Conservation (phyloP, 164 flowering plant species). For the Houttuynia cordata region DNA sequence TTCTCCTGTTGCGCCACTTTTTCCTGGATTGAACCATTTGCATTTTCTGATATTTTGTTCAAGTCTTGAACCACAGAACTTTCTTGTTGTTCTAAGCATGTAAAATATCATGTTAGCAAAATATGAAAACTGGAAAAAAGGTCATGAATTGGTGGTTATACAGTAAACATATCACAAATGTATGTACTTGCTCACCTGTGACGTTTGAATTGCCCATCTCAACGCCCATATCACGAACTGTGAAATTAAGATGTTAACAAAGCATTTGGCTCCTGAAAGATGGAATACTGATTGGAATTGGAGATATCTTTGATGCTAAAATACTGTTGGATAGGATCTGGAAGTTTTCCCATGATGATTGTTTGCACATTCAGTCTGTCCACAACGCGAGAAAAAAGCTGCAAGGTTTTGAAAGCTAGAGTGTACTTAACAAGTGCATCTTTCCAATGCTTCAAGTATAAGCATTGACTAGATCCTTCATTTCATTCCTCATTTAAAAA, state of each 20-base stretch:
- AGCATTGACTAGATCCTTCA: not conserved
- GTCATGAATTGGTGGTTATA: not conserved
- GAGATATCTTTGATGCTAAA: conserved; percentile 6
- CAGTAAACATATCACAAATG: conserved; percentile 1
- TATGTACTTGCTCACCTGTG: conserved; percentile 27
- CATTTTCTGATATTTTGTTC: conserved; percentile 7
- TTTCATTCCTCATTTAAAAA: not conserved
- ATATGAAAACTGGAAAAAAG: not conserved
- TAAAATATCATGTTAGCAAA: too few species aligned
- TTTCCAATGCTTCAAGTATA: conserved; percentile 1
- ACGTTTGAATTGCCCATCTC: conserved; percentile 49
- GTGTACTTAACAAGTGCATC: not conserved
- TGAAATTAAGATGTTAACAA: conserved; percentile 17
- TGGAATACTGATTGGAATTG: not conserved
- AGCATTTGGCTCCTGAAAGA: not conserved
- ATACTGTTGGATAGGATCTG: not conserved
- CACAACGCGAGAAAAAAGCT: not conserved
- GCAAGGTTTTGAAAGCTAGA: conserved; percentile 1
- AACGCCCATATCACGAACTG: conserved; percentile 30
- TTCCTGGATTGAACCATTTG: conserved; percentile 2
- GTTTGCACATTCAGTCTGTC: not conserved
- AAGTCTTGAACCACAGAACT: conserved; percentile 8
- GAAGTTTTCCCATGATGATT: conserved; percentile 25
- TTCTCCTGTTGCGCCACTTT: conserved; percentile 14
- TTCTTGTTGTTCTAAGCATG: conserved; percentile 14